These are phyloP conservation scores for Spathaspora boniae DNA, from an alignment of 805 yeast species.

Conservation along the genomic window DNA sequence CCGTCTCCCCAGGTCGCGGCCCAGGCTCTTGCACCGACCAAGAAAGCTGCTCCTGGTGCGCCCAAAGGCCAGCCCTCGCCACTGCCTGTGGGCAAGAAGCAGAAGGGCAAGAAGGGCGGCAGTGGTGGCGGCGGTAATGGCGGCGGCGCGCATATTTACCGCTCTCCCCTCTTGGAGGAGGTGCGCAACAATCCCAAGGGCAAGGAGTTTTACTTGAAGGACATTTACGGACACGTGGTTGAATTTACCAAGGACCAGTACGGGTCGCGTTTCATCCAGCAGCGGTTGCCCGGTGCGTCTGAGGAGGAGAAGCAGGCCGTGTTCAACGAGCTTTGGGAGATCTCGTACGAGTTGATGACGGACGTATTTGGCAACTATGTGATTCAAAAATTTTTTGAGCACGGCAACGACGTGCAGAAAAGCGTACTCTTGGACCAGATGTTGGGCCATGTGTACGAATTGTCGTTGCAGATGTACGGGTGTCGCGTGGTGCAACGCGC, in stretches of 20 bases:
- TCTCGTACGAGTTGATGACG: slow-evolving; percentile 76
- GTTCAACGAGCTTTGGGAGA: slow-evolving; percentile 77
- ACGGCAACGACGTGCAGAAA: slow-evolving; percentile 68
- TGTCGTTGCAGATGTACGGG: slow-evolving; percentile 95
- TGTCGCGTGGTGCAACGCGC: slow-evolving; percentile 97
- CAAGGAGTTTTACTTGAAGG: slow-evolving; percentile 60
- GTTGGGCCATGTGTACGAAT: slow-evolving; percentile 67
- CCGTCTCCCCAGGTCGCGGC: background rate
- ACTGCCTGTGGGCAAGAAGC: no score
- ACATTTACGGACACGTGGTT: slow-evolving; percentile 79
- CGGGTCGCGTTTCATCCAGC: slow-evolving; percentile 96
- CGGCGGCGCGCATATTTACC: slow-evolving; percentile 49
- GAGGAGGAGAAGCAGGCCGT: slow-evolving; percentile 74
- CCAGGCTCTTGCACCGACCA: background rate
- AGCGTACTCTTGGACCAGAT: slow-evolving; percentile 63
- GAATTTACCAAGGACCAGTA: slow-evolving; percentile 96
- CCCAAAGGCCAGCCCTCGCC: no score
- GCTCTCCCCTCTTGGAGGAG: slow-evolving; percentile 82
- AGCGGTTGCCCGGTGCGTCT: slow-evolving; percentile 62
- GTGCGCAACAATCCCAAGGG: slow-evolving; percentile 65
- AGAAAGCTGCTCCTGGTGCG: slow-evolving; percentile 1
- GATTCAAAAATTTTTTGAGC: slow-evolving; percentile 89
- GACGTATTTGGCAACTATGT: slow-evolving; percentile 98
- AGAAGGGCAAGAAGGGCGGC: background rate
- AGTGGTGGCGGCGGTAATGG: slow-evolving; percentile 10